These are phyloP conservation scores for Graphiopsis chlorocephala DNA, from an alignment of 2,329 filamentous ascomycete genomes.

Conservation along the genomic window DNA sequence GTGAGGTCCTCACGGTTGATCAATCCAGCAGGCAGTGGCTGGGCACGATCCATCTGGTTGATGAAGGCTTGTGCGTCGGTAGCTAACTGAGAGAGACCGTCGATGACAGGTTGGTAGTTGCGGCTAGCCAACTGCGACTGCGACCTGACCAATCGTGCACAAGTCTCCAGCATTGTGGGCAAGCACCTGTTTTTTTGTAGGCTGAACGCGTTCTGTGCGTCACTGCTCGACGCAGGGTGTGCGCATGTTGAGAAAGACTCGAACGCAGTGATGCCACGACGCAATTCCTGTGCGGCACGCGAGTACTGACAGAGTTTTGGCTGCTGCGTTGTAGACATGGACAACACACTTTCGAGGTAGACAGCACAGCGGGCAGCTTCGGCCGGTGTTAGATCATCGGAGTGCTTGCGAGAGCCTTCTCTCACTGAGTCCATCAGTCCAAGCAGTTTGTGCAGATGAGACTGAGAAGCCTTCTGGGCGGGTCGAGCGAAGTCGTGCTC, in stretches of 20 bases:
- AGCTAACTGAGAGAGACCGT: slow-evolving; percentile 4
- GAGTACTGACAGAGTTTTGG: slow-evolving; percentile 11
- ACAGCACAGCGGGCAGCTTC: slow-evolving; percentile 78
- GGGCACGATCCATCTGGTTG: neutral
- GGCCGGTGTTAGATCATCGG: slow-evolving; percentile 77
- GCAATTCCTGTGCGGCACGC: neutral
- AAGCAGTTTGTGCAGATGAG: slow-evolving; percentile 75
- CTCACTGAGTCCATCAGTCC: slow-evolving; percentile 70
- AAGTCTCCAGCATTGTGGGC: slow-evolving; percentile 2
- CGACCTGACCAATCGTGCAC: slow-evolving; percentile 10
- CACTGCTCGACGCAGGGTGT: neutral
- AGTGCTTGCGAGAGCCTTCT: slow-evolving; percentile 67
- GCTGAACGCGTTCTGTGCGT: slow-evolving; percentile 5
- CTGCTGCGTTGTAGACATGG: slow-evolving; percentile 33
- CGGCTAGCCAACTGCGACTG: slow-evolving; percentile 21
- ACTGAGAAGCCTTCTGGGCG: slow-evolving; percentile 52
- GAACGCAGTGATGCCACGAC: neutral
- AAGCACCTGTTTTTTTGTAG: neutral
- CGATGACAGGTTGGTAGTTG: slow-evolving; percentile 18
- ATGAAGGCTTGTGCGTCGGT: slow-evolving; percentile 36
- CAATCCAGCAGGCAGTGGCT: neutral
- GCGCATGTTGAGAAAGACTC: slow-evolving; percentile 15
- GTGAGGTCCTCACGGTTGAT: neutral
- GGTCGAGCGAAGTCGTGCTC: slow-evolving; percentile 17
- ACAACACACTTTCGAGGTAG: slow-evolving; percentile 81